Evolutionary conservation across 192 early-diverging fungal genomes (phyloP).

Genomic region (Backusella circina): DNA sequence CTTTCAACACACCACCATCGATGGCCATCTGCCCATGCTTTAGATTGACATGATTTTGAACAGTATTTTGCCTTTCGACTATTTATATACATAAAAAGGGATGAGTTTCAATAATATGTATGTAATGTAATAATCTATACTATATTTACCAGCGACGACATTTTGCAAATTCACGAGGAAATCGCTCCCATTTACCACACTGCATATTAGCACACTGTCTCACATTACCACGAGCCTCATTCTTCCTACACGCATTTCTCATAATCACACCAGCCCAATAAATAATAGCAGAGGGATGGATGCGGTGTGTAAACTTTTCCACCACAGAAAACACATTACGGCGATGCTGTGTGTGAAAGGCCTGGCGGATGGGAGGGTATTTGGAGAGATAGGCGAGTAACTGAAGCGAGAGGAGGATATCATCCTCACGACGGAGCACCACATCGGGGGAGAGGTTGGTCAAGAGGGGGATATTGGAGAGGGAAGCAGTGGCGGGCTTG

Average conservation of each 20-base stretch:
- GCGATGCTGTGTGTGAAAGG: conserved; percentile 46
- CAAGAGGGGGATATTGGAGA: conserved; percentile 29
- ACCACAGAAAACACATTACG: conserved; percentile 77
- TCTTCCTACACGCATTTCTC: conserved; percentile 78
- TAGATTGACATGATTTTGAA: conserved; percentile 70
- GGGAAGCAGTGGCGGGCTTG: conserved; percentile 12
- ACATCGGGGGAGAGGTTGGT: conserved; percentile 34
- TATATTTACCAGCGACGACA: conserved; percentile 68
- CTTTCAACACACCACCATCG: conserved; percentile 76
- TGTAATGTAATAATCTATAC: neutral
- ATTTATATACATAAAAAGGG: neutral
- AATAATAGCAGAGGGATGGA: conserved; percentile 61
- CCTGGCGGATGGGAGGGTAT: conserved; percentile 76
- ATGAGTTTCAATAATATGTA: neutral
- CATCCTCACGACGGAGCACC: conserved; percentile 70
- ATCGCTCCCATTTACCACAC: conserved; percentile 75
- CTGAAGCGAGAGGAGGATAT: conserved; percentile 79
- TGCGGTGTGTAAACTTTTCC: conserved; percentile 67
- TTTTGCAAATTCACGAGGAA: conserved; percentile 78
- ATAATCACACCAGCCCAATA: conserved; percentile 78
- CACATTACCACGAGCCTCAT: conserved; percentile 64
- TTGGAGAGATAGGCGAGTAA: conserved; percentile 88
- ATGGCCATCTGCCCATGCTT: conserved; percentile 77
- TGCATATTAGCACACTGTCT: conserved; percentile 77
- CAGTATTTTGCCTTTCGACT: conserved; percentile 84